Base-by-base conservation (phyloP, 352 stramenopile species). In the Globisporangium ultimum region DNA sequence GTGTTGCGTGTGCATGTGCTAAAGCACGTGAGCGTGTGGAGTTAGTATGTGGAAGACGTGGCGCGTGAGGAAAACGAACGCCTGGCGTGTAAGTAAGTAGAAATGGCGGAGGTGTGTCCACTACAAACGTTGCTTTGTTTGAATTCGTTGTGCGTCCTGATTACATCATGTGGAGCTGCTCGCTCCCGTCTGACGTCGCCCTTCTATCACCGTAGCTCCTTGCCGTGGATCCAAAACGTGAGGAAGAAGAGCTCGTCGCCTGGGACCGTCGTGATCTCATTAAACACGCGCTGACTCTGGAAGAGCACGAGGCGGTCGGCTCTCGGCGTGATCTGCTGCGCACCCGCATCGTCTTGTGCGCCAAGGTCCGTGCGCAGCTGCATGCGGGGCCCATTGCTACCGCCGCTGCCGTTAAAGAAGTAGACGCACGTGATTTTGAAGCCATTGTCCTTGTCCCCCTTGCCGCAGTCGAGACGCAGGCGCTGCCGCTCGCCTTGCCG, bases 161-260 rank as follows among this genome's bases (percentile, higher is more conserved):
- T 2, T 2, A n/a, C n/a, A n/a, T n/a, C n/a, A 32, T 32, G 24
- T 32, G 24, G 5, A 32, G 24, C 24, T 32, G n/a, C n/a, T n/a
- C n/a, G 24, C 24, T 32, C 24, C 24, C 5, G 2, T 32, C 5
- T 5, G 24, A 32, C 5, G 24, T 5, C 17, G 9, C 22, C 13
- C 8, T 10, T 41, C 8, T 58, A 32, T 48, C 18, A 47, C 22
- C 22, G 58, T 9, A 88, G 34, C 41, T 64, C 67, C 58, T 78
- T 72, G n/a, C 87, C 87, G 54, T 93, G 83, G 64, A 94, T 90
- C 76, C 83, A 94, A 58, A 92, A 92, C n/a, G 72, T 78, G 22
- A 95, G 54, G 41, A 81, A 91, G 36, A 86, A 78, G 17, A 89
- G 68, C 14, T 76, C 66, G 28, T 74, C 47, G 1, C 46, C 48